Percentiles rank a stretch among this genome's conserved stretches.
Evolutionary conservation across 2,329 filamentous ascomycete genomes (phyloP).

Genomic region (Beauveria sp.): DNA sequence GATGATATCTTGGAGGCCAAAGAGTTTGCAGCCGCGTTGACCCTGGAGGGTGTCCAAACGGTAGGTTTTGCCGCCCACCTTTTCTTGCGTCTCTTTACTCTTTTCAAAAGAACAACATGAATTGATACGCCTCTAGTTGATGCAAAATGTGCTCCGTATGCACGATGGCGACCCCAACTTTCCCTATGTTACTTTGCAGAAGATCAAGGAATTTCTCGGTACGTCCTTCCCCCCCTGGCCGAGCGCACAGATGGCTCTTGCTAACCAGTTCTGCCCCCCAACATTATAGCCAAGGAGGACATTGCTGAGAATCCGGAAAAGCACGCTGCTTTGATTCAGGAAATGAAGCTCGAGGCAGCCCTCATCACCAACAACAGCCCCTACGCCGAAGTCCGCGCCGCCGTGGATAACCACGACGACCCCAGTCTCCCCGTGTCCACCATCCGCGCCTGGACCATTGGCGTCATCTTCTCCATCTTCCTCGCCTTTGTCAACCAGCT

Average conservation of each 20-base stretch:
- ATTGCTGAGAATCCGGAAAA: constrained; percentile 22
- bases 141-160: constrained; percentile 30
- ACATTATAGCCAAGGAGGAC: constrained; percentile 11
- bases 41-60: constrained; percentile 18
- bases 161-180: constrained; percentile 40
- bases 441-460: constrained; percentile 28
- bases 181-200: constrained; percentile 29
- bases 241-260: too few species aligned
- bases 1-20: constrained; percentile 24
- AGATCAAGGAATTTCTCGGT: constrained; percentile 31
- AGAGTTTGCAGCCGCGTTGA: constrained; percentile 19
- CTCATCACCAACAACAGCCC: constrained; percentile 26
- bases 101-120: constrained; percentile 1
- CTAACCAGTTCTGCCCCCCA: not conserved
- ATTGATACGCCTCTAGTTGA: constrained; percentile 14
- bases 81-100: not conserved
- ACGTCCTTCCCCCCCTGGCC: not conserved
- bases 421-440: constrained; percentile 27
- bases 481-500: constrained; percentile 29
- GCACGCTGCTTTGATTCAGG: constrained; percentile 22
- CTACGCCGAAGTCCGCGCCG: constrained; percentile 31
- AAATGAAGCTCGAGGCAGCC: constrained; percentile 27
- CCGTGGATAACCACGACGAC: constrained; percentile 33
- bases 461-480: constrained; percentile 25
- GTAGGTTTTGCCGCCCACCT: not conserved